Conservation (phyloP, 371 early-diverging fungal species). For the Syncephalis fuscata region DNA sequence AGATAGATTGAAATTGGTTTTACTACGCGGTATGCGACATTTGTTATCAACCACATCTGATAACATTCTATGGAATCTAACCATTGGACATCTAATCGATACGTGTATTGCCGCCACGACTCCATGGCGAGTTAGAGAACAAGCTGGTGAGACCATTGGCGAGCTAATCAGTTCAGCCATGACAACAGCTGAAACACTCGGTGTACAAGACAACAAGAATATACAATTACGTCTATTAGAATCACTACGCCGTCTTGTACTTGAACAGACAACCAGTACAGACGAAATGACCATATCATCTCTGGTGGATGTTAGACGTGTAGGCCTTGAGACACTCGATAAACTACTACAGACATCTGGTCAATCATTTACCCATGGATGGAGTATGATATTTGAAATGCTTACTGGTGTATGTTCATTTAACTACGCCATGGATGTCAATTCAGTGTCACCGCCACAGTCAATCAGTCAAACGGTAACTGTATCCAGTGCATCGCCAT, state of each 20-base stretch:
- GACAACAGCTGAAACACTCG: slow-evolving; percentile 12
- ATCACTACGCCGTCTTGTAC: slow-evolving; percentile 4
- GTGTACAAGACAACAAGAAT: slow-evolving; percentile 3
- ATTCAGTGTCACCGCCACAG: background rate
- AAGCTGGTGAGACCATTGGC: slow-evolving; percentile 65
- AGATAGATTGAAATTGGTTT: too few species aligned
- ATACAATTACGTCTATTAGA: slow-evolving; percentile 4
- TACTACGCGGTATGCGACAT: too few species aligned
- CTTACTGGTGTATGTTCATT: slow-evolving; percentile 35
- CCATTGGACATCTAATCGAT: slow-evolving; percentile 59
- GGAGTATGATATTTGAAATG: slow-evolving; percentile 84
- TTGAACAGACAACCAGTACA: background rate
- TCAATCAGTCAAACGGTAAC: background rate
- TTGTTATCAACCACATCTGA: too few species aligned
- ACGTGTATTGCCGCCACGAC: slow-evolving; percentile 46
- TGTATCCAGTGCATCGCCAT: background rate
- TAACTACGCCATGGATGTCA: slow-evolving; percentile 1
- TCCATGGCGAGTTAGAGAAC: slow-evolving; percentile 39
- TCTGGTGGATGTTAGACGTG: slow-evolving; percentile 54
- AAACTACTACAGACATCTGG: slow-evolving; percentile 82
- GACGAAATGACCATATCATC: background rate
- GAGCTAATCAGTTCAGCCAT: slow-evolving; percentile 63
- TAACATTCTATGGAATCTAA: slow-evolving; percentile 36
- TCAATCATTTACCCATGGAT: slow-evolving; percentile 69
- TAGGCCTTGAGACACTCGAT: slow-evolving; percentile 75